phyloP scores from a whole-genome alignment of 2,329 filamentous ascomycete genomes.

The Diaporthe amygdali region DNA sequence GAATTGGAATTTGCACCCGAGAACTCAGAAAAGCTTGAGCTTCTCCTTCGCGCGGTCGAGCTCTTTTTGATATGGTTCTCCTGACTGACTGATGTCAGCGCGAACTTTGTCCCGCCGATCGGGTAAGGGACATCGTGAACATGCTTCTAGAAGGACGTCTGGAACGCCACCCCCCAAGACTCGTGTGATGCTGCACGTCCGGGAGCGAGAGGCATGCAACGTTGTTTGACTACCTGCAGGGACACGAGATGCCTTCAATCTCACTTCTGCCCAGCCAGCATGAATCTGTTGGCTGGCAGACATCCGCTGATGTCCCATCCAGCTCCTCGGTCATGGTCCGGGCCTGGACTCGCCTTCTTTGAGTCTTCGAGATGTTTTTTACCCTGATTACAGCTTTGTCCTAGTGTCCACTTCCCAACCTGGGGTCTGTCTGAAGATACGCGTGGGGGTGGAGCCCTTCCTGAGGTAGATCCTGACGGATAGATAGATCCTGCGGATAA shows the following conservation, averaged over 20 bases:
- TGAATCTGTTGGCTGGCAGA: constrained; percentile 3
- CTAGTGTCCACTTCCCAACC: background rate
- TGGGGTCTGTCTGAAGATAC: constrained; percentile 6
- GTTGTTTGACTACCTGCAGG: constrained; percentile 9
- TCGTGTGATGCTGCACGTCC: background rate
- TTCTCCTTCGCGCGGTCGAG: background rate
- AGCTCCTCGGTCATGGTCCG: constrained; percentile 3
- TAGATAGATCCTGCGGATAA: constrained; percentile 11
- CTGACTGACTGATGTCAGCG: constrained; percentile 6
- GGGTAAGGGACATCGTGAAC: background rate
- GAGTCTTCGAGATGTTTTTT: background rate
- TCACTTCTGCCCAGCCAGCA: background rate
- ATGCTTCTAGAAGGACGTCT: constrained; percentile 10
- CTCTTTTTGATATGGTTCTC: too few relatives aligned
- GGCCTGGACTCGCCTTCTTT: background rate
- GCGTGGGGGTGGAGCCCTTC: constrained; percentile 7
- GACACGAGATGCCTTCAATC: constrained; percentile 2
- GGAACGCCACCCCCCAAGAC: background rate
- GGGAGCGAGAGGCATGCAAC: too few relatives aligned
- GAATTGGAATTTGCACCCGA: background rate
- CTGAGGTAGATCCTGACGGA: background rate
- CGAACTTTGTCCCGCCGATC: background rate
- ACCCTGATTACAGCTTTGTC: background rate
- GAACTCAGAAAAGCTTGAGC: background rate
- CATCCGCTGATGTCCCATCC: background rate